Conservation (phyloP, 2,329 filamentous ascomycete species). For the Xylariaceae sp. region DNA sequence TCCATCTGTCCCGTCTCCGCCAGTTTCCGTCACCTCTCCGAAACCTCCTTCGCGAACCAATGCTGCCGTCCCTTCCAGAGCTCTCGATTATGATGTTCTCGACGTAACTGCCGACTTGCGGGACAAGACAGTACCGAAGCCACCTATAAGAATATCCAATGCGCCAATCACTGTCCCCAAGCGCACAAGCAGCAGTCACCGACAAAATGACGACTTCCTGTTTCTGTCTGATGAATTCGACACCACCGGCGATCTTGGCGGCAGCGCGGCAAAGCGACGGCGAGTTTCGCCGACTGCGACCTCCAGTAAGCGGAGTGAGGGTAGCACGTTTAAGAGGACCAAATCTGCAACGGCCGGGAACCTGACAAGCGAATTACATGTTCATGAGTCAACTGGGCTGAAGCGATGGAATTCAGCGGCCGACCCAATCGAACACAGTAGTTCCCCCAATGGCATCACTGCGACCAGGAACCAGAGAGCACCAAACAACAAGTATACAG, state of each 20-base stretch:
- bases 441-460: slow-evolving; percentile 25
- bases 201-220: slow-evolving; percentile 33
- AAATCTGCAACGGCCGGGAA: slow-evolving; percentile 19
- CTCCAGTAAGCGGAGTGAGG: slow-evolving; percentile 3
- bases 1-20: slow-evolving; percentile 24
- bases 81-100: slow-evolving; percentile 14
- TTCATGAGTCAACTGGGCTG: slow-evolving; percentile 12
- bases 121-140: not conserved
- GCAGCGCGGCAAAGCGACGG: slow-evolving; percentile 29
- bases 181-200: slow-evolving; percentile 14
- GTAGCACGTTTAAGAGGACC: slow-evolving; percentile 14
- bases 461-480: slow-evolving; percentile 1
- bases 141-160: not conserved
- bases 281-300: slow-evolving; percentile 15
- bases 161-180: slow-evolving; percentile 14
- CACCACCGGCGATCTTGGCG: slow-evolving; percentile 42
- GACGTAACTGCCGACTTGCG: slow-evolving; percentile 7
- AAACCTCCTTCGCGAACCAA: slow-evolving; percentile 3
- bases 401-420: slow-evolving; percentile 29
- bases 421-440: slow-evolving; percentile 37
- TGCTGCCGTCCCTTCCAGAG: slow-evolving; percentile 9
- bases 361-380: slow-evolving; percentile 6
- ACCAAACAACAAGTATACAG: slow-evolving; percentile 13
- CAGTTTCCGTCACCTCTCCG: slow-evolving; percentile 7
- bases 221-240: slow-evolving; percentile 48